phyloP scores from a whole-genome alignment of 2,329 filamentous ascomycete species.

The Fusarium fracticaudum region DNA sequence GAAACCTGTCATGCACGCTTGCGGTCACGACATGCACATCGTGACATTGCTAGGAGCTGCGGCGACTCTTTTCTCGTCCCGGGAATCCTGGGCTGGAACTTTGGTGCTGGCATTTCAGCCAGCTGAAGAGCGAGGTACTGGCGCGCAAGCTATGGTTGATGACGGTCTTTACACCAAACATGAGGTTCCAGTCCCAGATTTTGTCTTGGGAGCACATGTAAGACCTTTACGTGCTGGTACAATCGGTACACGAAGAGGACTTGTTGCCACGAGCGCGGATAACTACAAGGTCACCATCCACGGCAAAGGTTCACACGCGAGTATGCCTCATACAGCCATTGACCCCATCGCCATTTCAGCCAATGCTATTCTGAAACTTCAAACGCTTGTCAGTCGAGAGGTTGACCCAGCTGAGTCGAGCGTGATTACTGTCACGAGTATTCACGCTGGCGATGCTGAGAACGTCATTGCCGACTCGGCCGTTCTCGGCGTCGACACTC shows the following conservation, averaged over 20 bases:
- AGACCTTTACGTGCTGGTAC: slow-evolving; percentile 45
- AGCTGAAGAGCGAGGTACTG: slow-evolving; percentile 70
- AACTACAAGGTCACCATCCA: slow-evolving; percentile 43
- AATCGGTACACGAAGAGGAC: slow-evolving; percentile 39
- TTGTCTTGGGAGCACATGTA: slow-evolving; percentile 51
- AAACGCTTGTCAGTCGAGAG: slow-evolving; percentile 47
- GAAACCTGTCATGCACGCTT: slow-evolving; percentile 73
- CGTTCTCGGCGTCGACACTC: slow-evolving; percentile 53
- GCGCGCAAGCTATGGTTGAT: slow-evolving; percentile 59
- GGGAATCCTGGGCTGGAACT: slow-evolving; percentile 68
- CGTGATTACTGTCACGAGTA: slow-evolving; percentile 55
- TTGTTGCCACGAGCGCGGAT: slow-evolving; percentile 42
- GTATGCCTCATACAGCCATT: slow-evolving; percentile 14
- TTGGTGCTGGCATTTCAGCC: slow-evolving; percentile 74
- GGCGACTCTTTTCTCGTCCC: slow-evolving; percentile 56
- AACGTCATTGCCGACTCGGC: slow-evolving; percentile 58
- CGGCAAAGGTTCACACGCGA: slow-evolving; percentile 47
- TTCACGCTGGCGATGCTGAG: slow-evolving; percentile 53
- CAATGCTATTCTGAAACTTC: slow-evolving; percentile 27
- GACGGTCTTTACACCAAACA: slow-evolving; percentile 47
- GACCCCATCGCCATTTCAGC: slow-evolving; percentile 19
- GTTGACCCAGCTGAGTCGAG: slow-evolving; percentile 49
- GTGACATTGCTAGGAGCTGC: slow-evolving; percentile 65
- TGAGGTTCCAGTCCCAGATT: slow-evolving; percentile 45
- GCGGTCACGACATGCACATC: slow-evolving; percentile 74